phyloP scores from a whole-genome alignment of 345 rosid species.

The Syzygium oleosum region DNA sequence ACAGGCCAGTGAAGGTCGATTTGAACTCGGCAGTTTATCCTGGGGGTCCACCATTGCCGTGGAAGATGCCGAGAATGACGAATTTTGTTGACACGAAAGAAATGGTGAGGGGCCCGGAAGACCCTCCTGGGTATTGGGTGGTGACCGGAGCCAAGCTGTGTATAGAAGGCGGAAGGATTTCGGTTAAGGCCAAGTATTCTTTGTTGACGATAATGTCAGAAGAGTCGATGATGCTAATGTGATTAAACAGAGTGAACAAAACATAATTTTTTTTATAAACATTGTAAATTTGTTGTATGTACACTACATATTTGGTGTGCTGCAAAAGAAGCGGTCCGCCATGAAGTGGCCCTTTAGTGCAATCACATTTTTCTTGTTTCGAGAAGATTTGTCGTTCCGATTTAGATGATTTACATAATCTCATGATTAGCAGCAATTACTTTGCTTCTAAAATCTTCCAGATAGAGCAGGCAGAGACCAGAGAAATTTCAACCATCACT shows the following conservation, averaged over 20 bases:
- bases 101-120: constrained; percentile 86
- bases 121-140: constrained; percentile 91
- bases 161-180: constrained; percentile 65
- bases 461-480: background rate
- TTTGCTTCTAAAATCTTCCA: background rate
- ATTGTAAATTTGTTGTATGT: constrained; percentile 11
- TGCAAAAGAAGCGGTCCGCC: background rate
- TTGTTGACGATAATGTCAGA: constrained; percentile 71
- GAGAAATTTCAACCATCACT: background rate
- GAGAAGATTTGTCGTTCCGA: background rate
- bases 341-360: background rate
- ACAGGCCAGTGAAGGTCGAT: constrained; percentile 45
- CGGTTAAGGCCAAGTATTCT: constrained; percentile 74
- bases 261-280: background rate
- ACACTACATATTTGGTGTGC: background rate
- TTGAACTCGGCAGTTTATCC: constrained; percentile 87
- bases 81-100: constrained; percentile 86
- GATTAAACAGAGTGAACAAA: background rate
- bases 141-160: constrained; percentile 89
- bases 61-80: constrained; percentile 49
- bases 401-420: background rate
- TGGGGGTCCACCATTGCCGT: constrained; percentile 59
- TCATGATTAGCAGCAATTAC: background rate
- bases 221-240: constrained; percentile 55
- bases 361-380: background rate